These are phyloP conservation scores for Blastobotrys apis DNA, from an alignment of 1,139 yeast species.

Conservation along the genomic window DNA sequence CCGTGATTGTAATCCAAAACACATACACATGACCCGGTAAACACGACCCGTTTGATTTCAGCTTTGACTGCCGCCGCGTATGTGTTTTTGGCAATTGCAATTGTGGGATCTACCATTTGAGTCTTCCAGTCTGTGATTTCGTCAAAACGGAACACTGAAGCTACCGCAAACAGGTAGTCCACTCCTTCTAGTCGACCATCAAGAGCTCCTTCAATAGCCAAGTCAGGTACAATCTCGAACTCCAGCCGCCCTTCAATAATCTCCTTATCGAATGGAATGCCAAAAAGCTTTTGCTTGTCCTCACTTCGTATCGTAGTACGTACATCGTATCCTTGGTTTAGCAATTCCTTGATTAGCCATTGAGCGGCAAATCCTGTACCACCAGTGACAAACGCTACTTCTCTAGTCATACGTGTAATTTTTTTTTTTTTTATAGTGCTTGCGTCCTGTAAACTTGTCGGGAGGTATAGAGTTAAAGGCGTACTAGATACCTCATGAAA, in stretches of 20 bases:
- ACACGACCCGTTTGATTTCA: slow-evolving; percentile 1
- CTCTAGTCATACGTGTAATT: too few relatives aligned
- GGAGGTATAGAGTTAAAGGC: too few relatives aligned
- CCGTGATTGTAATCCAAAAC: neutral
- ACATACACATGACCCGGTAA: slow-evolving; percentile 1
- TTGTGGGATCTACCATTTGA: slow-evolving; percentile 1
- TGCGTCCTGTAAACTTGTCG: too few relatives aligned
- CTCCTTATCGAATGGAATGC: neutral
- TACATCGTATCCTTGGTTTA: neutral
- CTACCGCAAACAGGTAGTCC: slow-evolving; percentile 1
- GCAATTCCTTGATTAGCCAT: slow-evolving; percentile 2
- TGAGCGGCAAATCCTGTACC: slow-evolving; percentile 9
- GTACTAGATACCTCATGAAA: too few relatives aligned
- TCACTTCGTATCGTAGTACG: slow-evolving; percentile 2
- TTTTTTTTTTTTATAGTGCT: too few relatives aligned
- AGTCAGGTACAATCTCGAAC: neutral
- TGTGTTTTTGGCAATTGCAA: neutral
- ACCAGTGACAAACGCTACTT: slow-evolving; percentile 7
- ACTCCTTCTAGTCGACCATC: neutral
- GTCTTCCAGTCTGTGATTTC: neutral
- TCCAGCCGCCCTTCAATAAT: neutral
- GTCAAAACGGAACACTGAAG: neutral
- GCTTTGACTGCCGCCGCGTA: neutral
- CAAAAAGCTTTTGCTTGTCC: neutral
- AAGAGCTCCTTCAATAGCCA: neutral